phyloP scores from a whole-genome alignment of 768 basidiomycete genomes.

The Postia placenta region DNA sequence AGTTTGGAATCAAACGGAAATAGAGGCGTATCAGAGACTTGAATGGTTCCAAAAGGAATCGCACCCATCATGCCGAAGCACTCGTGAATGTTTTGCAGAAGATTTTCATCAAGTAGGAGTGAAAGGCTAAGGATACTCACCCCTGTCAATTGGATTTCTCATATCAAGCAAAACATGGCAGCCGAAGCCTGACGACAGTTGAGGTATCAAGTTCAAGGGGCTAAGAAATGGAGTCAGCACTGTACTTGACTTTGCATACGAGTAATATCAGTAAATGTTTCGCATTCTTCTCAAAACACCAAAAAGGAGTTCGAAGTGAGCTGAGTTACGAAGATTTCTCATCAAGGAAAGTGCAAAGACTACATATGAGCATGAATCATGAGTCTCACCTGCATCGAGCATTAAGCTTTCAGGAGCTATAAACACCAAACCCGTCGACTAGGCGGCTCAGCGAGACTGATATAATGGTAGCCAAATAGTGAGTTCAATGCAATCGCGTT shows the following conservation, averaged over 20 bases:
- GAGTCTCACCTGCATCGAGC: neutral
- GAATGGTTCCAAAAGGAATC: constrained; percentile 74
- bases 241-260: neutral
- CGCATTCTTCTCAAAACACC: constrained; percentile 50
- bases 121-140: neutral
- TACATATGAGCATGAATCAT: neutral
- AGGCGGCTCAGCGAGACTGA: no score
- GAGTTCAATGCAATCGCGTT: no score
- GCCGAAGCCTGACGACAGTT: no score
- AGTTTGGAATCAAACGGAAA: no score
- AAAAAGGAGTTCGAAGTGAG: constrained; percentile 58
- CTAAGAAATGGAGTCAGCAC: neutral
- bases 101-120: constrained; percentile 35
- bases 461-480: no score
- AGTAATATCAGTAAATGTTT: constrained; percentile 31
- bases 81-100: constrained; percentile 44
- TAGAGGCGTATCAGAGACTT: constrained; percentile 89
- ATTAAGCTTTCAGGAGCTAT: neutral
- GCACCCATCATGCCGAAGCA: constrained; percentile 51
- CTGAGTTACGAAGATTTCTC: constrained; percentile 44
- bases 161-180: no score
- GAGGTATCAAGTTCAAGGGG: no score
- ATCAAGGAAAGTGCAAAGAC: constrained; percentile 15
- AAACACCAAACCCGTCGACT: no score
- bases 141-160: no score